Evolutionary conservation across 2,329 filamentous ascomycete species (phyloP).

Genomic region (Pseudocercospora pini-densiflorae): DNA sequence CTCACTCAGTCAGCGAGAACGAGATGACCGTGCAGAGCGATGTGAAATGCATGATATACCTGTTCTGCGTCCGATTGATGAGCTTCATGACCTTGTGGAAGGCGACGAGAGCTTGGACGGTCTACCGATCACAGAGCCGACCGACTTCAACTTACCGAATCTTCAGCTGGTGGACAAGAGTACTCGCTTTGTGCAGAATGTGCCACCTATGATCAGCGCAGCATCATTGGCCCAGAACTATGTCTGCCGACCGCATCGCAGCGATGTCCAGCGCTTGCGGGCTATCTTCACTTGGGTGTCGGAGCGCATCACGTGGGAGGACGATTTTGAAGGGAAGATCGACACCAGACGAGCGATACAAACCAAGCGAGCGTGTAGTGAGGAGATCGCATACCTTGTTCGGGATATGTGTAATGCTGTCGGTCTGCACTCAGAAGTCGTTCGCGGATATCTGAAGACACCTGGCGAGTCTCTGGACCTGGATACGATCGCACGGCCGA

Average conservation of each 20-base stretch:
- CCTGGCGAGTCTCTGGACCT: conserved; percentile 84
- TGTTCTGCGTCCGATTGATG: conserved; percentile 85
- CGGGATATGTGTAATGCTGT: conserved; percentile 93
- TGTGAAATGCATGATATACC: conserved; percentile 95
- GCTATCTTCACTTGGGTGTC: conserved; percentile 98
- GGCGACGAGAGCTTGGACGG: conserved; percentile 91
- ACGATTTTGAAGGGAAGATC: conserved; percentile 84
- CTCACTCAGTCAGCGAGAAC: conserved; percentile 86
- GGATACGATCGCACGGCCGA: conserved; percentile 80
- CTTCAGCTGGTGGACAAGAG: conserved; percentile 93
- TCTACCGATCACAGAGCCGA: conserved; percentile 77
- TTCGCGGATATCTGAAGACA: conserved; percentile 87
- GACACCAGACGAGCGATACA: conserved; percentile 85
- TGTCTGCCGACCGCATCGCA: conserved; percentile 90
- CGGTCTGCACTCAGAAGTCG: conserved; percentile 83
- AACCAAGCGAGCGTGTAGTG: conserved; percentile 78
- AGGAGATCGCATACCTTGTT: conserved; percentile 88
- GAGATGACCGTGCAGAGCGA: conserved; percentile 80
- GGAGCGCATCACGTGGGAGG: conserved; percentile 95
- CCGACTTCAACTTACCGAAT: conserved; percentile 73
- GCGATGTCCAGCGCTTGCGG: conserved; percentile 87
- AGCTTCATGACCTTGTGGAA: conserved; percentile 80
- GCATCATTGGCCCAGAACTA: conserved; percentile 85
- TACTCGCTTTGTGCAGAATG: conserved; percentile 77
- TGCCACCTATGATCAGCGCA: conserved; percentile 82